These are phyloP conservation scores for Talaromyces rugulosus DNA, from an alignment of 2,329 filamentous ascomycete genomes.

Conservation along the genomic window DNA sequence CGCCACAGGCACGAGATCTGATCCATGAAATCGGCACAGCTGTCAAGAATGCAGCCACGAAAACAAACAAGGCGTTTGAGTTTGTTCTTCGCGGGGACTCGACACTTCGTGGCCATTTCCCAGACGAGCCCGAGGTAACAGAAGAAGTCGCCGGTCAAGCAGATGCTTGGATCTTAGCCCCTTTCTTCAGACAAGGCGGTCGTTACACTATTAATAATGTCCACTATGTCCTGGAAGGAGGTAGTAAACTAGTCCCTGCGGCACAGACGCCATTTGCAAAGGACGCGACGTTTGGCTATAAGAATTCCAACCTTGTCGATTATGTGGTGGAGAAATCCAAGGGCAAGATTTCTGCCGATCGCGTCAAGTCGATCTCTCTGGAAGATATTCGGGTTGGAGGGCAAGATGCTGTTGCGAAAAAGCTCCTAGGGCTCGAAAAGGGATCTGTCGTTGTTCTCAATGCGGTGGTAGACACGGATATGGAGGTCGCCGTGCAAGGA, in stretches of 20 bases:
- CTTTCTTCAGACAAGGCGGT: conserved; percentile 58
- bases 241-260: conserved; percentile 43
- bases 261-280: conserved; percentile 53
- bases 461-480: conserved; percentile 51
- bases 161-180: conserved; percentile 54
- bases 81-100: conserved; percentile 56
- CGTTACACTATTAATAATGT: conserved; percentile 55
- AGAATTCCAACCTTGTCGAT: conserved; percentile 49
- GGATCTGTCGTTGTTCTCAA: conserved; percentile 42
- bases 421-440: conserved; percentile 33
- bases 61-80: conserved; percentile 43
- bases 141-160: conserved; percentile 47
- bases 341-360: conserved; percentile 35
- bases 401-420: conserved; percentile 37
- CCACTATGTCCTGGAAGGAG: conserved; percentile 55
- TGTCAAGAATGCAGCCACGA: conserved; percentile 42
- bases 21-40: conserved; percentile 51
- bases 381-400: conserved; percentile 48
- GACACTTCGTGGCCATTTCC: conserved; percentile 55
- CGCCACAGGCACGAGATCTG: conserved; percentile 44
- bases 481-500: conserved; percentile 52
- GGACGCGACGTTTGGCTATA: conserved; percentile 57
- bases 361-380: conserved; percentile 43
- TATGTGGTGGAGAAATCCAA: conserved; percentile 54
- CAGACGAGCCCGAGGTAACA: conserved; percentile 51